Evolutionary conservation across 2,329 filamentous ascomycete genomes (phyloP), one percentile per base, ranked within the genome.

Genomic region (Lachnellula subtilissima): DNA sequence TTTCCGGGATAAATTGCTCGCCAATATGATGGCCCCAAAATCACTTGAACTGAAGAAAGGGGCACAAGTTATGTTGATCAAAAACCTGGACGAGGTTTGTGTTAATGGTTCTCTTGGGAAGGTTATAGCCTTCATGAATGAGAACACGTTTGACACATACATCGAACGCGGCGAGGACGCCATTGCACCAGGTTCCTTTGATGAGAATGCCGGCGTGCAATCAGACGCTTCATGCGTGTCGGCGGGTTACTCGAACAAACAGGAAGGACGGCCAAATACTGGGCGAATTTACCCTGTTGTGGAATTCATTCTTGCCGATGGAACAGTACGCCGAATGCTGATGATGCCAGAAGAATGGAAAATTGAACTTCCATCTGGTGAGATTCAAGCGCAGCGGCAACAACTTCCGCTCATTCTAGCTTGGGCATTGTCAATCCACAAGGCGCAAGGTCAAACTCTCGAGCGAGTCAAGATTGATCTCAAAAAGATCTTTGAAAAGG

Each of bases 21-120:
- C 82, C 5, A 96, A 93, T 68, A 96, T 95, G 83, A 97, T 99
- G 89, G 92, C 94, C 0, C 92, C 94, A 0, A 87, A 87, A 64
- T 69, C 74, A 0, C 82, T 99, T 19, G 84, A 88, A 36, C 75
- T 99, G 32, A 97, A 97, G 72, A 87, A 94, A 60, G 90, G 91
- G 9, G 90, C 94, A 0, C 95, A 99, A 70, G 95, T 99, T 46
- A 99, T 99, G 94, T 78, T 99, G n/a, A 97, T 99, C 78, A 99
- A 99, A 73, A 99, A 99, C 66, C 87, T 97, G 74, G 94, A 99
- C 68, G 91, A 96, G 40, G 86, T 84, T 0, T 80, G 99, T 0
- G 94, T 97, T 64, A 99, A 99, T 68, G 94, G 94, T 4, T 96
- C 93, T 0, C 78, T 99, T 9, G 94, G 94, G 23, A 92, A 88